Percentiles rank a stretch among this genome's conserved stretches.
Evolutionary conservation across 352 stramenopile genomes (phyloP).

Genomic region (Thalassiosira allenii): DNA sequence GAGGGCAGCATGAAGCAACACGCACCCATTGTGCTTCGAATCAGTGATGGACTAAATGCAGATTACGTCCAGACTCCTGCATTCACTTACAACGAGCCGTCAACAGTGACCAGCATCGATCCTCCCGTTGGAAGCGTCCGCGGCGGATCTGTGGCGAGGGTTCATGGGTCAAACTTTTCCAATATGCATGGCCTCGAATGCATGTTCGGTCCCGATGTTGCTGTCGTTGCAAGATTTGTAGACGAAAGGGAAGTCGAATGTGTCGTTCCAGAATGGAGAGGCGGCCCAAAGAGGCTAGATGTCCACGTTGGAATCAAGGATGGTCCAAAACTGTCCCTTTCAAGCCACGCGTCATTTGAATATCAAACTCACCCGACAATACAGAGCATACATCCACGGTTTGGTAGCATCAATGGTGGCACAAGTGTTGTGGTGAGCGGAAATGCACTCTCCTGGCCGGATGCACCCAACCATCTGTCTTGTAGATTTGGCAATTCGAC

Average conservation of each 20-base stretch:
- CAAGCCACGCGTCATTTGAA: constrained; percentile 53
- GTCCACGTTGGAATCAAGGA: constrained; percentile 44
- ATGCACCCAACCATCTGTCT: constrained; percentile 44
- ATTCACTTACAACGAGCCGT: constrained; percentile 58
- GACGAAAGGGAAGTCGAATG: constrained; percentile 43
- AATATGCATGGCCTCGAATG: constrained; percentile 61
- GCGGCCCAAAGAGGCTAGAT: constrained; percentile 37
- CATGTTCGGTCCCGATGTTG: constrained; percentile 51
- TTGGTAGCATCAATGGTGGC: constrained; percentile 48
- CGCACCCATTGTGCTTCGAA: constrained; percentile 44
- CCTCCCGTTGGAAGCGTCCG: constrained; percentile 56
- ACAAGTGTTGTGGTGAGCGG: constrained; percentile 46
- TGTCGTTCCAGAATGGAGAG: constrained; percentile 37
- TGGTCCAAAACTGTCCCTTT: constrained; percentile 19
- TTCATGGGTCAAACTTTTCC: constrained; percentile 62
- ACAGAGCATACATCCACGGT: constrained; percentile 39
- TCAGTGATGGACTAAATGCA: constrained; percentile 43
- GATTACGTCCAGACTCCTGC: constrained; percentile 28
- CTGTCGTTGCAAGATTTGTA: constrained; percentile 39
- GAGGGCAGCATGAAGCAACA: constrained; percentile 20
- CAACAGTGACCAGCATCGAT: constrained; percentile 53
- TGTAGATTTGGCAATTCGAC: constrained; percentile 66
- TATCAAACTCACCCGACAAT: constrained; percentile 58
- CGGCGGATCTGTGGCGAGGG: constrained; percentile 53
- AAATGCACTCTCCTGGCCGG: constrained; percentile 42